These are phyloP conservation scores for Phytophthora pinifolia DNA, from an alignment of 352 stramenopile species.

Conservation along the genomic window DNA sequence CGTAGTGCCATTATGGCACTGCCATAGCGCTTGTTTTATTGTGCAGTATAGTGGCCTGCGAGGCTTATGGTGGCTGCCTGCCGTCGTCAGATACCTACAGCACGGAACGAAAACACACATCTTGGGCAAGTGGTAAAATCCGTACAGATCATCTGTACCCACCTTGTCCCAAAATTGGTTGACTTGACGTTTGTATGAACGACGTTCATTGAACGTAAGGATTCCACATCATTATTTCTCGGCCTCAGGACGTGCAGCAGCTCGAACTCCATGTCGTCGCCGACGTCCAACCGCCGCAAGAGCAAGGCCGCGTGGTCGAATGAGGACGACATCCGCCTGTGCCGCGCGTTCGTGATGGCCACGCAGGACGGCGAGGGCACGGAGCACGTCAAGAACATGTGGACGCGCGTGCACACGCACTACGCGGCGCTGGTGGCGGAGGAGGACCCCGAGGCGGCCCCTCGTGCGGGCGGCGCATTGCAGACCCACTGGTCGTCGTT, in stretches of 20 bases:
- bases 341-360: conserved; percentile 30
- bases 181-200: conserved; percentile 12
- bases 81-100: too few relatives aligned
- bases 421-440: conserved; percentile 21
- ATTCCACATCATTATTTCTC: conserved; percentile 20
- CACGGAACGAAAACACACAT: conserved; percentile 13
- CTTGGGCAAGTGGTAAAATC: conserved; percentile 19
- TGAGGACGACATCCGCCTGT: conserved; percentile 31
- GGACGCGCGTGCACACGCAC: conserved; percentile 26
- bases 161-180: conserved; percentile 12
- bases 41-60: too few relatives aligned
- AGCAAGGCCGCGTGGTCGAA: conserved; percentile 33
- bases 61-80: too few relatives aligned
- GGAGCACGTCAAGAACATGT: conserved; percentile 36
- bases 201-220: too few relatives aligned
- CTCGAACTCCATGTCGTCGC: conserved; percentile 18
- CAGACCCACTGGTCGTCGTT: conserved; percentile 39
- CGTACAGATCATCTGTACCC: conserved; percentile 20
- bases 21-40: too few relatives aligned
- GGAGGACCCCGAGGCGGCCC: conserved; percentile 21
- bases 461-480: conserved; percentile 24
- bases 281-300: conserved; percentile 20
- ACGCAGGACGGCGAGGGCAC: conserved; percentile 27
- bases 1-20: too few relatives aligned
- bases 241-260: background rate